Evolutionary conservation across 2,329 filamentous ascomycete species (phyloP).

Genomic region (Hypomyces perniciosus): DNA sequence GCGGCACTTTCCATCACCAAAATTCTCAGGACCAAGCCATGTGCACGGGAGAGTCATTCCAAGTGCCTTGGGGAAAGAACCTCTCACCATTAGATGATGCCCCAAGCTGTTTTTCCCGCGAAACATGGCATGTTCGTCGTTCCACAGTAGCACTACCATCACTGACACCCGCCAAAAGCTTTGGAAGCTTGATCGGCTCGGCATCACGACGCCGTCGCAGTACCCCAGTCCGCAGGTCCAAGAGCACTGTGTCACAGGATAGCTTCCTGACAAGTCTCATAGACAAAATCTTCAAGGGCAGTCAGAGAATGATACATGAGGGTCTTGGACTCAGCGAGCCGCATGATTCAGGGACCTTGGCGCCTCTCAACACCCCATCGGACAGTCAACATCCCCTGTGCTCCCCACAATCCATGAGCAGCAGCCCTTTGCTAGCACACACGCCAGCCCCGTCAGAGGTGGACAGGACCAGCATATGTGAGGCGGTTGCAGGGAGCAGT

Average conservation of each 20-base stretch:
- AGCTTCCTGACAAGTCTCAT: slow-evolving; percentile 22
- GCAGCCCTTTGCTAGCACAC: slow-evolving; percentile 15
- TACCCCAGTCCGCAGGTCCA: slow-evolving; percentile 13
- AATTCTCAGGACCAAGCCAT: slow-evolving; percentile 5
- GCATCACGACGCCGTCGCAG: slow-evolving; percentile 23
- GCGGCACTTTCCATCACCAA: slow-evolving; percentile 9
- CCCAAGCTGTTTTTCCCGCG: slow-evolving; percentile 16
- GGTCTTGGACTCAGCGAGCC: not conserved
- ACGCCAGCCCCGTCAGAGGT: slow-evolving; percentile 15
- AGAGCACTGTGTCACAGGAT: slow-evolving; percentile 10
- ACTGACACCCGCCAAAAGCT: slow-evolving; percentile 13
- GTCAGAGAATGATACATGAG: slow-evolving; percentile 18
- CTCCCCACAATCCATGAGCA: slow-evolving; percentile 14
- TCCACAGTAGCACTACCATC: slow-evolving; percentile 2
- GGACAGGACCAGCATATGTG: slow-evolving; percentile 19
- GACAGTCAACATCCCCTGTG: not conserved
- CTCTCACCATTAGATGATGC: slow-evolving; percentile 19
- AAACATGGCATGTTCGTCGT: not conserved
- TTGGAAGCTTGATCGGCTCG: slow-evolving; percentile 20
- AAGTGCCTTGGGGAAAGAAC: slow-evolving; percentile 13
- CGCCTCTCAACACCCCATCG: slow-evolving; percentile 1
- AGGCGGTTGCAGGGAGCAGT: slow-evolving; percentile 20
- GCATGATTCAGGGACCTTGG: not conserved
- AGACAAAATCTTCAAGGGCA: slow-evolving; percentile 23
- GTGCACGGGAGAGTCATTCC: slow-evolving; percentile 11